phyloP scores from a whole-genome alignment of 164 flowering plant species.

The Piper betle region DNA sequence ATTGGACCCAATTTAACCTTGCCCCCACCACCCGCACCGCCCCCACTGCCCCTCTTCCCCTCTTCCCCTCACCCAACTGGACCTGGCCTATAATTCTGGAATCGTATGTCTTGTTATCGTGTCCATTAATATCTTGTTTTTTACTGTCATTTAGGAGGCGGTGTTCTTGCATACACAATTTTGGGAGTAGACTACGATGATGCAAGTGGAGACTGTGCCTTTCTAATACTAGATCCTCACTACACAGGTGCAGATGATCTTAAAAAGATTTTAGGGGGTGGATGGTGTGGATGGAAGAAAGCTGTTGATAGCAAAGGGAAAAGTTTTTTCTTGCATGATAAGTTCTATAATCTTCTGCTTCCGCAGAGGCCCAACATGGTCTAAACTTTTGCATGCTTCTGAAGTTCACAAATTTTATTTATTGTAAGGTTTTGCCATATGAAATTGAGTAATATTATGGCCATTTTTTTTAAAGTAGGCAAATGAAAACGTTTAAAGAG shows the following conservation, averaged over 20 bases:
- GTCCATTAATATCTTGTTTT: too few relatives aligned
- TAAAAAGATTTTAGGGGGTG: slow-evolving; percentile 70
- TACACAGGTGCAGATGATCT: slow-evolving; percentile 76
- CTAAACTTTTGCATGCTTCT: slow-evolving; percentile 8
- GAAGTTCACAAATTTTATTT: background rate
- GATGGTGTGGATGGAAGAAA: slow-evolving; percentile 56
- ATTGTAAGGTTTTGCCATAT: too few relatives aligned
- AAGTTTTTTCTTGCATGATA: slow-evolving; percentile 79
- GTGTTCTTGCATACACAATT: slow-evolving; percentile 91
- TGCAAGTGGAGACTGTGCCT: slow-evolving; percentile 83
- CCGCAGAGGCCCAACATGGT: slow-evolving; percentile 94
- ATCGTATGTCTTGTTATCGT: too few relatives aligned
- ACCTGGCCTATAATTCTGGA: too few relatives aligned
- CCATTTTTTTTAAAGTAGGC: too few relatives aligned
- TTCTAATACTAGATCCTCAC: slow-evolving; percentile 90
- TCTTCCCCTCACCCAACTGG: too few relatives aligned
- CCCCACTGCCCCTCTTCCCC: too few relatives aligned
- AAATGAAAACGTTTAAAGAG: too few relatives aligned
- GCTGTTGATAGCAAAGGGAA: slow-evolving; percentile 85
- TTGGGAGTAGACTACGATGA: slow-evolving; percentile 89
- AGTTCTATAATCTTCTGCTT: slow-evolving; percentile 80
- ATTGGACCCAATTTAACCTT: too few relatives aligned
- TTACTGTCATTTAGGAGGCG: slow-evolving; percentile 58
- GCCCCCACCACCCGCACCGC: too few relatives aligned
- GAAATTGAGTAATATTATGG: too few relatives aligned